Percentiles rank a stretch among this genome's conserved stretches.
phyloP scores from a whole-genome alignment of 1,284 basidiomycete genomes.

The Paramarasmius palmivorus region DNA sequence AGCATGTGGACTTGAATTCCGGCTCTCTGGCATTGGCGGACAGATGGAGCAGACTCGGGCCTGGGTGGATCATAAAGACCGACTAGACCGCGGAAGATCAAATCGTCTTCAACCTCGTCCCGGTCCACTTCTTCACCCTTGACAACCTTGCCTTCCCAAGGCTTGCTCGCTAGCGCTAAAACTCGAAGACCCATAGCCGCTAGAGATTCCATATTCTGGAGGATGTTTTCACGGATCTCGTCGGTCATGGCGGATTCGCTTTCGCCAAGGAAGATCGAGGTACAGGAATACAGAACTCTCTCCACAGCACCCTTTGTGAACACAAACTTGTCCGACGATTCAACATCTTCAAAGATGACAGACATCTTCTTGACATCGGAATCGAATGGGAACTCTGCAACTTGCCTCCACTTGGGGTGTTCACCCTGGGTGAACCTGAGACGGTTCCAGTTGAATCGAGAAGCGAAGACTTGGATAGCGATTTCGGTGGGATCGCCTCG shows the following conservation, averaged over 20 bases:
- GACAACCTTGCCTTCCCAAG: slow-evolving; percentile 1
- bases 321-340: slow-evolving; percentile 25
- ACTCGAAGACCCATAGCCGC: slow-evolving; percentile 57
- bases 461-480: slow-evolving; percentile 65
- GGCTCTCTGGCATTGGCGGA: slow-evolving; percentile 60
- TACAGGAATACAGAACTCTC: slow-evolving; percentile 55
- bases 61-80: slow-evolving; percentile 75
- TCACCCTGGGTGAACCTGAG: slow-evolving; percentile 18
- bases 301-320: slow-evolving; percentile 66
- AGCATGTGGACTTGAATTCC: slow-evolving; percentile 67
- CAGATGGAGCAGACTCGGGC: slow-evolving; percentile 62
- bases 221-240: slow-evolving; percentile 39
- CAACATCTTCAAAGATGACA: slow-evolving; percentile 25
- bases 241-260: slow-evolving; percentile 16
- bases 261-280: slow-evolving; percentile 16
- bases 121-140: not conserved
- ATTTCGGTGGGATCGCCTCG: slow-evolving; percentile 72
- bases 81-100: slow-evolving; percentile 61
- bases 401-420: not conserved
- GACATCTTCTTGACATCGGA: slow-evolving; percentile 66
- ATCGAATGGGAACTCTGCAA: slow-evolving; percentile 57
- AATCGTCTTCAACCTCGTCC: slow-evolving; percentile 55
- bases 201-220: slow-evolving; percentile 51
- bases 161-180: slow-evolving; percentile 33
- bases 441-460: slow-evolving; percentile 40